Evolutionary conservation across 164 flowering plant genomes (phyloP).

Genomic region (Echeveria elegans): DNA sequence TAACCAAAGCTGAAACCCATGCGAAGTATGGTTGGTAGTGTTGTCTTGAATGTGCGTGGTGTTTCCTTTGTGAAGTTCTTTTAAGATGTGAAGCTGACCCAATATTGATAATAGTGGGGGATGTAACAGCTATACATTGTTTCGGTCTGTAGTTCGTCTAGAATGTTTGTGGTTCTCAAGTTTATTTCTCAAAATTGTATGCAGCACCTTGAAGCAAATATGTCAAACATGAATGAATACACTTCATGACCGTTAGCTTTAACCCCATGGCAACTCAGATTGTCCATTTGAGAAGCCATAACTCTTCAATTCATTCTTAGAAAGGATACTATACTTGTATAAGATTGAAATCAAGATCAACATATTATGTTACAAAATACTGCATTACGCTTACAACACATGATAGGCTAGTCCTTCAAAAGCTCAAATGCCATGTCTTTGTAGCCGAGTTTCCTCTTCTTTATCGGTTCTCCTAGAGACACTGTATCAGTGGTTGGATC

Average conservation of each 20-base stretch:
- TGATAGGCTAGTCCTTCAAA: conserved; percentile 60
- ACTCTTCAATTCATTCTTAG: too few species aligned
- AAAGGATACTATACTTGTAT: too few species aligned
- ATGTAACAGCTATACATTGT: background rate
- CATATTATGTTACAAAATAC: too few species aligned
- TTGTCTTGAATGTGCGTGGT: background rate
- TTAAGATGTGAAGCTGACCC: background rate
- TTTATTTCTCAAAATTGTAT: too few species aligned
- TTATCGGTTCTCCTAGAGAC: conserved; percentile 22
- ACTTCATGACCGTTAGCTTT: too few species aligned
- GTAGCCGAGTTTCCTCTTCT: conserved; percentile 91
- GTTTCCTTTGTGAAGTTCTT: background rate
- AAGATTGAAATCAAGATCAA: too few species aligned
- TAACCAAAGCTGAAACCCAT: conserved; percentile 90
- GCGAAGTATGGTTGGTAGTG: conserved; percentile 93
- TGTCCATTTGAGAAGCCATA: too few species aligned
- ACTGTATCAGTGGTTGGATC: conserved; percentile 14
- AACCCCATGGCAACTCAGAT: too few species aligned
- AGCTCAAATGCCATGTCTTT: conserved; percentile 67
- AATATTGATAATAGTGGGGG: background rate
- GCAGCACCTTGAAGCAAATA: too few species aligned
- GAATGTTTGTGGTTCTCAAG: too few species aligned
- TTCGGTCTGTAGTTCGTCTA: background rate
- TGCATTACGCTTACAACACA: background rate
- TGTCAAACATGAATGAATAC: too few species aligned